Conservation (phyloP, 1,284 basidiomycete genomes). For the Volvariella volvacea region DNA sequence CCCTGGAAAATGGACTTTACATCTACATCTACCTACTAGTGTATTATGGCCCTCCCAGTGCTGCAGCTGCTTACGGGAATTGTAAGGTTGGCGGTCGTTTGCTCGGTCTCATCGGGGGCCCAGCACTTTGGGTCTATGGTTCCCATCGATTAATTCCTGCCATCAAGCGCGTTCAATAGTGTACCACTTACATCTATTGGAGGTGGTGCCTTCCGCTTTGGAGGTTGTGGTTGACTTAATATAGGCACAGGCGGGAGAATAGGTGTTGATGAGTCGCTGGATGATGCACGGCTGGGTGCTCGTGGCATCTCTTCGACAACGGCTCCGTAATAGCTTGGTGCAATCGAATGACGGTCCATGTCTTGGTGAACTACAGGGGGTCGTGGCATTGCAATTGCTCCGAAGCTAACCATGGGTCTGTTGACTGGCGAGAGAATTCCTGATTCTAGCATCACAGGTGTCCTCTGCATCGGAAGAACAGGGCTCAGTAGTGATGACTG, state of each 20-base stretch:
- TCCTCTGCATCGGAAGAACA: constrained; percentile 22
- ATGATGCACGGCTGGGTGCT: constrained; percentile 2
- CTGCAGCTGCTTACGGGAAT: constrained; percentile 12
- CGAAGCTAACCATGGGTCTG: not conserved
- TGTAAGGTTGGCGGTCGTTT: constrained; percentile 22
- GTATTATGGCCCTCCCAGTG: constrained; percentile 4
- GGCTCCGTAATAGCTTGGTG: constrained; percentile 27
- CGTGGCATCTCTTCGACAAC: constrained; percentile 9
- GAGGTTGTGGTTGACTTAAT: constrained; percentile 15
- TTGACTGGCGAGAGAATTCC: not conserved
- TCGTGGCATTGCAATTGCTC: not conserved
- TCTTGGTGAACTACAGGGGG: constrained; percentile 3
- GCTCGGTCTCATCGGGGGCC: constrained; percentile 20
- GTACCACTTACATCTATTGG: constrained; percentile 1
- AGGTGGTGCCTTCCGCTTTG: constrained; percentile 12
- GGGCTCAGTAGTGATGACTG: constrained; percentile 21
- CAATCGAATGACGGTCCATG: constrained; percentile 22
- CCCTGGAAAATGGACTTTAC: too few relatives aligned
- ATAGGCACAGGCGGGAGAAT: constrained; percentile 17
- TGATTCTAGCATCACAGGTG: not conserved
- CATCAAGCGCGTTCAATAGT: not conserved
- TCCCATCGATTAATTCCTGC: constrained; percentile 8
- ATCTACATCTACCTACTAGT: not conserved
- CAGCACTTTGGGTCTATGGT: constrained; percentile 9
- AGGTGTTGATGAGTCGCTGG: constrained; percentile 15